Base-by-base conservation (phyloP, 2,329 filamentous ascomycete genomes). In the Beauveria asiatica region DNA sequence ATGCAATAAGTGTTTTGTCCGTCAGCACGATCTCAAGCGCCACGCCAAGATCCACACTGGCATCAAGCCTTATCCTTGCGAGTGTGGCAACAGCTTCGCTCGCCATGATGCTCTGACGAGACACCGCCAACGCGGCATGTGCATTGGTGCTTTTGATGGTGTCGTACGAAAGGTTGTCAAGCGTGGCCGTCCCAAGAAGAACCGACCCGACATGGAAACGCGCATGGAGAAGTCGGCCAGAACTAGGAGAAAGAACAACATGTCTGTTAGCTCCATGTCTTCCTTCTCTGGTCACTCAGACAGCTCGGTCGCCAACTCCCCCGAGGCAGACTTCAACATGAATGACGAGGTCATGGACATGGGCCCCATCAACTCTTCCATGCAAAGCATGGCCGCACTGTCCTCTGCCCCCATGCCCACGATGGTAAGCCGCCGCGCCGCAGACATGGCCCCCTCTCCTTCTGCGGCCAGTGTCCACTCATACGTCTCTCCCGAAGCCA, bases 11-110 rank as follows among this genome's bases (percentile, higher is more conserved):
- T 93, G 92, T 75, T 99, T 99, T 72, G 94, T 97, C 46, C 88
- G 94, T 42, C 92, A 96, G 68, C 94, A 99, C 72, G 94, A 99
- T 72, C 85, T 97, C 63, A 99, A 97, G 79, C 86, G 94, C 62
- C 94, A 99, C 71, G 89, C 92, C 66, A 97, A 97, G 77, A 99
- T 97, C 61, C 94, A 99, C 75, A 96, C 90, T 1, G 92, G 92
- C 54, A 88, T 95, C 75, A 97, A 97, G 78, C 92, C 93, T 5
- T 96, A 97, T 72, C 89, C 90, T 50, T 99, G 94, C 75, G 86
- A 91, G 64, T 99, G 94, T 71, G 92, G 93, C 61, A 95, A 95
- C 74, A 91, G 88, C 65, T 99, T 99, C 72, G 93, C 93, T 39
- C 86, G 94, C 60, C 93, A 97, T 69, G 94, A 99, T 72, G 94